Evolutionary conservation across 768 basidiomycete species (phyloP), one percentile per base, ranked within the genome.

Genomic region (Russula earlei): DNA sequence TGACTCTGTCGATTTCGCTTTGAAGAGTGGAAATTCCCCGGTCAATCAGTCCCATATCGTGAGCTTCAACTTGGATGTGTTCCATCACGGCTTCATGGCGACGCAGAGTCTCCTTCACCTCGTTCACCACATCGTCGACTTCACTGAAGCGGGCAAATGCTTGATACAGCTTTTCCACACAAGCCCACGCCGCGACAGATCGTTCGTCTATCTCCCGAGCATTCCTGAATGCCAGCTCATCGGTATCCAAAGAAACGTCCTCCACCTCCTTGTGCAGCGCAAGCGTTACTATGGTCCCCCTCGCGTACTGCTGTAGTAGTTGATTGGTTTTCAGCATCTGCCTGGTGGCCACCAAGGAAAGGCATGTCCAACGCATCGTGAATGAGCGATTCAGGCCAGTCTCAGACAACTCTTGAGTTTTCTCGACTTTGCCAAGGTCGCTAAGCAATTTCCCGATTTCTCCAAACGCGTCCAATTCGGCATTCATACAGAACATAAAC

Each of bases 291-390:
- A 60, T 22, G 11, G 49, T 52, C 3, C 3, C 11, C 19, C 22
- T 41, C 14, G 60, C 48, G n/a, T 24, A 22, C 11, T 31, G n/a
- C 22, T 31, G 31, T n/a, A 36, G 9, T n/a, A 36, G 9, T 19
- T 11, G 11, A 3, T 34, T 22, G n/a, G 10, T 15, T 2, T 33
- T 25, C 4, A 62, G 20, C 27, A 33, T 34, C 49, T 19, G 22
- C 17, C 47, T 53, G 11, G 43, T 24, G 5, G 51, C 33, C 42
- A 57, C 12, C 11, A 61, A 9, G 1, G 59, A 43, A 24, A 61
- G 56, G 15, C 51, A 61, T 17, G 52, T 61, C 59, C 59, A 61
- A 31, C 55, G 51, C 12, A 43, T 31, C 4, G 45, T 19, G 34
- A 61, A 61, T 11, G 33, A 45, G 22, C 15, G 38, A 20, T 60